These are phyloP conservation scores for Aphanoascus verrucosus DNA, from an alignment of 2,329 filamentous ascomycete genomes.

Conservation along the genomic window DNA sequence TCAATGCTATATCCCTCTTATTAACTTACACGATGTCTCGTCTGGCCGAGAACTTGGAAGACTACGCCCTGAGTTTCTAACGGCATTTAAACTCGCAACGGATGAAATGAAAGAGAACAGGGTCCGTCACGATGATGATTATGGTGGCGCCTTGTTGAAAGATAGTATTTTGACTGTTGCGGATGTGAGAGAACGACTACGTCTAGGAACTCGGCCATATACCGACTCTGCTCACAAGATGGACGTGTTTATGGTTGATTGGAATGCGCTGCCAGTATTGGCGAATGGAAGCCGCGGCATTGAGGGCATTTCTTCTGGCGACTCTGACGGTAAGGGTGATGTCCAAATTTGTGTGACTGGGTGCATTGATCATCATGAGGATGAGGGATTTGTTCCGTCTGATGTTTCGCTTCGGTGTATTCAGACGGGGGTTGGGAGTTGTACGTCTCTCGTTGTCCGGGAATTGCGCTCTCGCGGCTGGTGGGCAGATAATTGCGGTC, in stretches of 20 bases:
- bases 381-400: constrained; percentile 43
- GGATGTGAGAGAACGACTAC: constrained; percentile 24
- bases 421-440: constrained; percentile 46
- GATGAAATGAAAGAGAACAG: constrained; percentile 25
- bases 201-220: not conserved
- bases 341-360: constrained; percentile 37
- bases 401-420: constrained; percentile 41
- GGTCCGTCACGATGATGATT: constrained; percentile 20
- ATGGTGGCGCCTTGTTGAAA: constrained; percentile 19
- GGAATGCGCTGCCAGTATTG: constrained; percentile 33
- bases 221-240: constrained; percentile 3
- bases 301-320: constrained; percentile 33
- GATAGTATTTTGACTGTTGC: constrained; percentile 34
- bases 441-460: constrained; percentile 46
- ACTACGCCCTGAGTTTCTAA: constrained; percentile 49
- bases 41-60: constrained; percentile 40
- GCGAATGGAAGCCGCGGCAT: constrained; percentile 35
- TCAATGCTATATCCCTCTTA: constrained; percentile 45
- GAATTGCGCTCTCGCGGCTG: constrained; percentile 38
- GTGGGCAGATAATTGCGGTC: constrained; percentile 30
- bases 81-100: constrained; percentile 44
- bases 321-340: constrained; percentile 15
- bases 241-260: constrained; percentile 35
- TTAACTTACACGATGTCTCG: constrained; percentile 44
- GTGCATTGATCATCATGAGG: constrained; percentile 53